Conservation (phyloP, 1,139 yeast genomes). For the Kluyveromyces marxianus region DNA sequence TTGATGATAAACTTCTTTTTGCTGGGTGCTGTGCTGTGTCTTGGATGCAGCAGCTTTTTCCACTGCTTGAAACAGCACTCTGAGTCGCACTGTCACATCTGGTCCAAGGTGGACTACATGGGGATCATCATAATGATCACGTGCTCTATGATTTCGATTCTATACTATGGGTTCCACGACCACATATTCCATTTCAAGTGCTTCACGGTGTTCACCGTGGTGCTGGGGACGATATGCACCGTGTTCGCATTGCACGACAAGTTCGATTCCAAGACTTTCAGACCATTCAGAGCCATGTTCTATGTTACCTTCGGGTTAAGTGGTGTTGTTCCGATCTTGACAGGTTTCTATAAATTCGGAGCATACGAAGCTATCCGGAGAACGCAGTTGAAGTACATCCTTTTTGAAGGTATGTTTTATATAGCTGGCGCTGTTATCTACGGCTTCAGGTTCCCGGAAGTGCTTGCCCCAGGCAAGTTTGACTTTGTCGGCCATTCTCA, state of each 20-base stretch:
- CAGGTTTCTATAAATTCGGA: slow-evolving; percentile 44
- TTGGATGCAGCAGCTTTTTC: slow-evolving; percentile 68
- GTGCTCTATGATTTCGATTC: slow-evolving; percentile 64
- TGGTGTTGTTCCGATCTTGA: slow-evolving; percentile 64
- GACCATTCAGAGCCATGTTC: slow-evolving; percentile 71
- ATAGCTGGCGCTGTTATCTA: slow-evolving; percentile 72
- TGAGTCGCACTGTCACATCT: slow-evolving; percentile 39
- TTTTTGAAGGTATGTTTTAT: slow-evolving; percentile 64
- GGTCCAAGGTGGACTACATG: slow-evolving; percentile 80
- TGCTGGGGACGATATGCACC: slow-evolving; percentile 56
- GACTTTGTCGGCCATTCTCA: slow-evolving; percentile 79
- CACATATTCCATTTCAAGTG: slow-evolving; percentile 35
- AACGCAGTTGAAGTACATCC: slow-evolving; percentile 51
- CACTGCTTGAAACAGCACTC: slow-evolving; percentile 80
- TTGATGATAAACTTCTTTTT: slow-evolving; percentile 39
- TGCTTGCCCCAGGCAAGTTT: slow-evolving; percentile 56
- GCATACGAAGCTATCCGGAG: slow-evolving; percentile 40
- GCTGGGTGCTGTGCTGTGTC: slow-evolving; percentile 49
- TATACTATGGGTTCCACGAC: slow-evolving; percentile 62
- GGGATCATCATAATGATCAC: slow-evolving; percentile 78
- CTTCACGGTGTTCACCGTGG: slow-evolving; percentile 45
- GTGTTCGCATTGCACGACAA: slow-evolving; percentile 56
- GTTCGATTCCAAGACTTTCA: slow-evolving; percentile 60
- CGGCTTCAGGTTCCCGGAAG: slow-evolving; percentile 75
- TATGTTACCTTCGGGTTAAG: slow-evolving; percentile 75